Evolutionary conservation across 2,329 filamentous ascomycete genomes (phyloP).

Genomic region (Onygenales sp.): DNA sequence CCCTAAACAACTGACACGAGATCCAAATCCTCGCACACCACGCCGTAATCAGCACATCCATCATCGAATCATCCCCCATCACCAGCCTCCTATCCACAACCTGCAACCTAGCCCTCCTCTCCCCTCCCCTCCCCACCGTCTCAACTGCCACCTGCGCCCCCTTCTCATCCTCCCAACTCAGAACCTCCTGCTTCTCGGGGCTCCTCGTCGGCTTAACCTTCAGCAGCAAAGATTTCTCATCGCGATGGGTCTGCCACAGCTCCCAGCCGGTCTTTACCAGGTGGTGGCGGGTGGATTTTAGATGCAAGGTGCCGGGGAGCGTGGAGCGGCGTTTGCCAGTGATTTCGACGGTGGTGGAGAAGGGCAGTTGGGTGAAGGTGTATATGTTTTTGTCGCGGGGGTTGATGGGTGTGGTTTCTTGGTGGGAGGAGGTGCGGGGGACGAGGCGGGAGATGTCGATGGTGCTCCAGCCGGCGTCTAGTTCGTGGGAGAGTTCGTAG

Average conservation of each 20-base stretch:
- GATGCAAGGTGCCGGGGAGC: constrained; percentile 4
- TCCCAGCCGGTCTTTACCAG: constrained; percentile 10
- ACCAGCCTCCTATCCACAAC: constrained; percentile 7
- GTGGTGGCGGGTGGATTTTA: constrained; percentile 4
- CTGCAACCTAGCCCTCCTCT: constrained; percentile 7
- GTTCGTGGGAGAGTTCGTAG: constrained; percentile 10
- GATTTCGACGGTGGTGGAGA: constrained; percentile 10
- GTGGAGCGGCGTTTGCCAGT: constrained; percentile 10
- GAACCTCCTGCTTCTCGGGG: constrained; percentile 2
- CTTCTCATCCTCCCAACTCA: constrained; percentile 10
- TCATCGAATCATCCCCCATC: constrained; percentile 7
- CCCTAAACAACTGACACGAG: constrained; percentile 4
- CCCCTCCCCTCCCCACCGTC: constrained; percentile 2
- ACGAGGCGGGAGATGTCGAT: constrained; percentile 9
- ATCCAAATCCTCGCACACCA: constrained; percentile 14
- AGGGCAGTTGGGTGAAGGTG: constrained; percentile 7
- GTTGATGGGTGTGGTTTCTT: neutral
- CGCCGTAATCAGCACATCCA: constrained; percentile 10
- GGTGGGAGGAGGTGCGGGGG: neutral
- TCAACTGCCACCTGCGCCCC: constrained; percentile 9
- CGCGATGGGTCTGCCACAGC: constrained; percentile 4
- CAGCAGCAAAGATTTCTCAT: constrained; percentile 5
- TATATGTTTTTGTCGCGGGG: constrained; percentile 10
- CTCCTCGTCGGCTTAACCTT: constrained; percentile 9
- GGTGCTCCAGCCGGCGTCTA: constrained; percentile 8